Evolutionary conservation across 2,329 filamentous ascomycete species (phyloP).

Genomic region (Lecanicillium sp.): DNA sequence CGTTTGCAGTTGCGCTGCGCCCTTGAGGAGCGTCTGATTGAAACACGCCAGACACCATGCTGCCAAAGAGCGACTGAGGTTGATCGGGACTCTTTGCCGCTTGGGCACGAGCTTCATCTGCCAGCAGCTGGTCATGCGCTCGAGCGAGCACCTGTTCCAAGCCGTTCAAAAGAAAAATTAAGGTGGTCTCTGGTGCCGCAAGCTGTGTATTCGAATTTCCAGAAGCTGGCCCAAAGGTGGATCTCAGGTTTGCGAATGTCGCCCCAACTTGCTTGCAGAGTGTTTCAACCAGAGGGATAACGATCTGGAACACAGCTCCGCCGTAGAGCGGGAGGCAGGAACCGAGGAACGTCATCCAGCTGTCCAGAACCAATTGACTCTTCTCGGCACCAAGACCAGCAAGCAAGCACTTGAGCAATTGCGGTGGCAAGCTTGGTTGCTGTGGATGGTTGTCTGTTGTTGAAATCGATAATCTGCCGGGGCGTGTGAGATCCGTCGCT

Average conservation of each 20-base stretch:
- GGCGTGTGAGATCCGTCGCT: constrained; percentile 36
- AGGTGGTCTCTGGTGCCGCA: constrained; percentile 57
- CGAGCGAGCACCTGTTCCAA: constrained; percentile 85
- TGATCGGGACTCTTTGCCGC: constrained; percentile 73
- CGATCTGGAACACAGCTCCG: constrained; percentile 78
- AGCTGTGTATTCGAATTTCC: constrained; percentile 20
- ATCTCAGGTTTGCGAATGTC: constrained; percentile 66
- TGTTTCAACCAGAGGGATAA: constrained; percentile 86
- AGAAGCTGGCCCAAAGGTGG: constrained; percentile 46
- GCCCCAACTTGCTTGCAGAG: constrained; percentile 71
- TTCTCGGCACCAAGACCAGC: constrained; percentile 69
- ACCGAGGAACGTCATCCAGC: constrained; percentile 81
- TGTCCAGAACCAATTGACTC: constrained; percentile 75
- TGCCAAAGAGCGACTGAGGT: constrained; percentile 83
- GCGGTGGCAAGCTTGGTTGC: constrained; percentile 50
- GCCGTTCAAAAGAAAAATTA: constrained; percentile 85
- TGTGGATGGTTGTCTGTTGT: constrained; percentile 22
- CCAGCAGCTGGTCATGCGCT: constrained; percentile 74
- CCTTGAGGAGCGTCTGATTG: constrained; percentile 68
- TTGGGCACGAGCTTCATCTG: constrained; percentile 66
- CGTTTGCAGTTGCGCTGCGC: constrained; percentile 85
- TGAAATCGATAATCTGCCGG: constrained; percentile 33
- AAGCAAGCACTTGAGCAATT: constrained; percentile 78
- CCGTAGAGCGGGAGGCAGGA: constrained; percentile 81
- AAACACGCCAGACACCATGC: constrained; percentile 89